These are phyloP conservation scores for Phytopythium litorale DNA, from an alignment of 352 stramenopile species.

Conservation along the genomic window DNA sequence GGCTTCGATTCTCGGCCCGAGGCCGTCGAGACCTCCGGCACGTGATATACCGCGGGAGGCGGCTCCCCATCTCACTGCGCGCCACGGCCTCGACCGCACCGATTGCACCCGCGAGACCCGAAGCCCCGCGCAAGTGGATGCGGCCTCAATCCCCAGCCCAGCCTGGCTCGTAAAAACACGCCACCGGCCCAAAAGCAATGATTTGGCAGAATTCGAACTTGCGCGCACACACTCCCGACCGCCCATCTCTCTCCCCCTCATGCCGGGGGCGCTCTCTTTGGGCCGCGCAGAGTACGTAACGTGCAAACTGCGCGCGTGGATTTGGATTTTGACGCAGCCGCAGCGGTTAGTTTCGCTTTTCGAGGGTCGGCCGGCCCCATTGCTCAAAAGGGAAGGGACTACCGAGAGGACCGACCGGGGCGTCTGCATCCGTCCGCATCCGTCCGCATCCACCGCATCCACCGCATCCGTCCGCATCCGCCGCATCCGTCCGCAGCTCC, in stretches of 20 bases:
- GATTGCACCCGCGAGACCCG: too few relatives aligned
- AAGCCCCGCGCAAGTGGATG: too few relatives aligned
- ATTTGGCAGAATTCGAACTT: slow-evolving; percentile 2
- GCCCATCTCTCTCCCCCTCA: slow-evolving; percentile 1
- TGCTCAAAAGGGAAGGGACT: slow-evolving; percentile 5
- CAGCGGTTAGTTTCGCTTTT: not conserved
- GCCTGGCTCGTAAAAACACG: not conserved
- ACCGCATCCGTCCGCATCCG: not conserved
- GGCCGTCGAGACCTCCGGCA: too few relatives aligned
- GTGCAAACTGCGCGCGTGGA: slow-evolving; percentile 5
- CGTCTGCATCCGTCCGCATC: not conserved
- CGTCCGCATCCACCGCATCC: not conserved
- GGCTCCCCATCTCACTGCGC: too few relatives aligned
- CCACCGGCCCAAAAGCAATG: not conserved
- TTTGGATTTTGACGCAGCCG: slow-evolving; percentile 7
- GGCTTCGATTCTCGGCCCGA: too few relatives aligned
- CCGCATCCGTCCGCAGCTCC: not conserved
- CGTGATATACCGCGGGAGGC: too few relatives aligned
- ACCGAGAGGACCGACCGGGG: not conserved
- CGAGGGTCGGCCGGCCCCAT: slow-evolving; percentile 2
- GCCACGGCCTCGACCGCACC: too few relatives aligned
- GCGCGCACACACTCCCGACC: too few relatives aligned
- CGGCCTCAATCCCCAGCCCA: too few relatives aligned
- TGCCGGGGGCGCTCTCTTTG: not conserved
- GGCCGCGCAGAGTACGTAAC: not conserved